Percentiles rank a stretch among this genome's conserved stretches.
Evolutionary conservation across 2,329 filamentous ascomycete genomes (phyloP).

Genomic region (Cordyceps javanica): DNA sequence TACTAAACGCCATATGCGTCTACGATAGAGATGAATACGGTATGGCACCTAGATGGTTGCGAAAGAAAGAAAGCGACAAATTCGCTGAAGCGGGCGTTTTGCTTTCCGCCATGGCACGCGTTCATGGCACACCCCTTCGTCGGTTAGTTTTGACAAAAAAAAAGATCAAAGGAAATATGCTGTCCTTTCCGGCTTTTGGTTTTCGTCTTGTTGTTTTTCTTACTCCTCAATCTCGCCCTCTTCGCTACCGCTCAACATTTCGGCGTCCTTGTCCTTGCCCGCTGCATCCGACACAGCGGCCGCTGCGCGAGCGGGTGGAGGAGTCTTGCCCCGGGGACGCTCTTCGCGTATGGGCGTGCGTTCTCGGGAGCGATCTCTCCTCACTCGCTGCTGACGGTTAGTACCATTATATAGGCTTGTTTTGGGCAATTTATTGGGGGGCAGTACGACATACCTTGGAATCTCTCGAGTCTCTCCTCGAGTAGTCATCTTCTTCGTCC

Average conservation of each 20-base stretch:
- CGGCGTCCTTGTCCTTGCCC: constrained; percentile 31
- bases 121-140: background rate
- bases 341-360: constrained; percentile 53
- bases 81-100: no score
- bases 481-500: constrained; percentile 67
- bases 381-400: constrained; percentile 42
- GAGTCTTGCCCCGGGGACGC: constrained; percentile 52
- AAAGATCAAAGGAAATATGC: background rate
- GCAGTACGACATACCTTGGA: constrained; percentile 50
- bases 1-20: constrained; percentile 1
- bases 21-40: background rate
- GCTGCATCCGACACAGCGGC: constrained; percentile 18
- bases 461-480: constrained; percentile 59
- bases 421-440: constrained; percentile 2
- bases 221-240: constrained; percentile 95
- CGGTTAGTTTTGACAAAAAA: background rate
- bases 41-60: background rate
- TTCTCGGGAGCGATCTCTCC: constrained; percentile 54
- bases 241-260: constrained; percentile 72
- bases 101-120: background rate
- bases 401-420: constrained; percentile 25
- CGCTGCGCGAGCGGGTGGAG: constrained; percentile 26
- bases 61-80: background rate
- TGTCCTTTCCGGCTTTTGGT: background rate
- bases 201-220: background rate